Conservation (phyloP, 345 rosid species). For the Raphanus raphanistrum region DNA sequence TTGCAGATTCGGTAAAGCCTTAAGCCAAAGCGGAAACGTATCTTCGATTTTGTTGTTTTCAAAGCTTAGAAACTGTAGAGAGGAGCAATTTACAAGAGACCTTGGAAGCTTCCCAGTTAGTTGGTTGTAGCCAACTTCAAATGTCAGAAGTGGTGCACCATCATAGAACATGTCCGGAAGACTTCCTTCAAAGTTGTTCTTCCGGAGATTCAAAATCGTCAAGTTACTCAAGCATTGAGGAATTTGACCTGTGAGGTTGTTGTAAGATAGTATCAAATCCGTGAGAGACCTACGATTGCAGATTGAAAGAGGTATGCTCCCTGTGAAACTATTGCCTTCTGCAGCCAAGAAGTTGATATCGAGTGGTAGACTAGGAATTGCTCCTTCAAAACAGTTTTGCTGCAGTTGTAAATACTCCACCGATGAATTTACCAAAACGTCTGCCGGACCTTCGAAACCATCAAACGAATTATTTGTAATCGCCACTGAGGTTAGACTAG, state of each 20-base stretch:
- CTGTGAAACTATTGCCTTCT: background rate
- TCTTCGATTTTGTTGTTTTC: background rate
- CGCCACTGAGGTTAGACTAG: background rate
- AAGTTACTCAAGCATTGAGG: slow-evolving; percentile 12
- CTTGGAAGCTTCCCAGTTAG: slow-evolving; percentile 12
- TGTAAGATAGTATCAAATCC: background rate
- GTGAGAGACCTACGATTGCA: background rate
- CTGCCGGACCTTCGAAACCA: background rate
- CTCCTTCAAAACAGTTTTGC: background rate
- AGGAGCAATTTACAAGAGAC: slow-evolving; percentile 7
- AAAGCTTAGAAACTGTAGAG: background rate
- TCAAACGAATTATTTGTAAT: too few relatives aligned
- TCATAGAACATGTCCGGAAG: too few relatives aligned
- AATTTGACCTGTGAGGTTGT: slow-evolving; percentile 6
- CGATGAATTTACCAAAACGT: background rate
- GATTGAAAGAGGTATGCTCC: background rate
- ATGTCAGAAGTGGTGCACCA: too few relatives aligned
- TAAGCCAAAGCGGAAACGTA: slow-evolving; percentile 15
- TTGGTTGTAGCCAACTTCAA: background rate
- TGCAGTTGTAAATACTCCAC: background rate
- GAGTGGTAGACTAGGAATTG: background rate
- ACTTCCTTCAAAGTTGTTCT: slow-evolving; percentile 12
- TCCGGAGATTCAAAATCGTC: background rate
- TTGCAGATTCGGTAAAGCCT: background rate
- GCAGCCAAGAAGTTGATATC: background rate